Base-by-base conservation (phyloP, 495 filamentous ascomycete genomes). In the Daldinia vernicosa region DNA sequence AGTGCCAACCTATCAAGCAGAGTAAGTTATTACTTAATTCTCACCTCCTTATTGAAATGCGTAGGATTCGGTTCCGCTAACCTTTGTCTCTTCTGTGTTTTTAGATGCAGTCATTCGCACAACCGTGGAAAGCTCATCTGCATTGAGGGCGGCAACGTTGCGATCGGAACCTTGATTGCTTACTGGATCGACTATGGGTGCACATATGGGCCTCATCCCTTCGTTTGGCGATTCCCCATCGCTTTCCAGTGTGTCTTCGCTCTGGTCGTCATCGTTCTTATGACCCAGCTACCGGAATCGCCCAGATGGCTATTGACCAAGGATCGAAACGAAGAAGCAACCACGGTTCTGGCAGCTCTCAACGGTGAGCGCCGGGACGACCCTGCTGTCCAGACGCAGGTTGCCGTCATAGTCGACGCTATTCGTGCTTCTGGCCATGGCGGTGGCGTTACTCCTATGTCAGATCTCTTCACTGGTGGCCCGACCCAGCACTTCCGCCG, bases 121-220 rank as follows among this genome's bases (percentile, higher is more conserved):
- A 94, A 94, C 77, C 87, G 92, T 71, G 93, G 92, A 63, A 87
- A 93, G 4, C 80, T 94, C 54, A 93, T 96, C 75, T 94, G 92
- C 80, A 93, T 95, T 60, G 91, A 94, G 74, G 93, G 93, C 69
- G 89, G 88, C 71, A 84, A 89, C 66, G 93, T 94, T 67, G 92
- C 92, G 45, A 92, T 94, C 60, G 92, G 92, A 51, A 89, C 87
- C 8, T 79, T 93, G 45, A 88, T 94, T 28, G 91, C 91, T 27
- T 94, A 94, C 81, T 95, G 92, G 92, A 84, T 95, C 63, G 91
- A 93, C 71, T 95, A 91, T 67, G 92, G 92, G 50, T 85, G 89
- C 32, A 88, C 86, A 8, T 94, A 91, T 73, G 90, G 89, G 3
- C 85, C 87, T 2, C 68, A 79, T 7, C 85, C 89, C 70, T 79